Evolutionary conservation across 1,284 basidiomycete species (phyloP), one percentile per base, ranked within the genome.

Genomic region (Tilletia walkeri): DNA sequence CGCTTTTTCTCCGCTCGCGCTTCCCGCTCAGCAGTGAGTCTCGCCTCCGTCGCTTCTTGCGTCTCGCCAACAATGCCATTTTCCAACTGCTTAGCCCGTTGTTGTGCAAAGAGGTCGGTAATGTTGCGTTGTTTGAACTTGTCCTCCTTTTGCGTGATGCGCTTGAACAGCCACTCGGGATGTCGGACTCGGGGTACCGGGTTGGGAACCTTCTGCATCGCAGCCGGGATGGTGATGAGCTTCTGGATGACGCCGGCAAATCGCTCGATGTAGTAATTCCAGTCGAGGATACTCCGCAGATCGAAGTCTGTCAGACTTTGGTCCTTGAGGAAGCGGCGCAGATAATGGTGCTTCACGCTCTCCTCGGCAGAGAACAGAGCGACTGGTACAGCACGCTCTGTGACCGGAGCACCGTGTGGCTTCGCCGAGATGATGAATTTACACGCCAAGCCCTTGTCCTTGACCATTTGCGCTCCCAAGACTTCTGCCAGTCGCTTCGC

Each of bases 241-340:
- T 99, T 99, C 85, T 99, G 96, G 72, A 99, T 95, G 76, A 99
- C 96, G 0, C 94, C 95, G 9, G 96, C 96, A 47, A 99, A 86
- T 34, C 96, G 91, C 81, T 99, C 96, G 79, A 97, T 96, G 85
- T 99, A 99, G 84, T 99, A 99, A 38, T 90, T 88, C 96, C 96
- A 99, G 84, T 99, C 96, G 74, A 99, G 88, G 77, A 99, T 97
- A 10, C 91, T 91, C 16, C 96, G 90, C 67, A 99, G 86, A 71
- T 99, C 95, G 80, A 99, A 98, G 79, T 90, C 91, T 59, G 88
- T 87, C 45, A 99, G 87, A 77, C 90, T 89, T 83, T 90, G 93
- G 84, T 99, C 95, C 84, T 95, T 96, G 71, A 99, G 87, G 94
- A 96, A 99, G 85, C 92, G 95, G 68, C 94, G 92, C 67, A 99